Evolutionary conservation across 768 basidiomycete genomes (phyloP), one percentile per base, ranked within the genome.

Genomic region (Tulasnella sp.): DNA sequence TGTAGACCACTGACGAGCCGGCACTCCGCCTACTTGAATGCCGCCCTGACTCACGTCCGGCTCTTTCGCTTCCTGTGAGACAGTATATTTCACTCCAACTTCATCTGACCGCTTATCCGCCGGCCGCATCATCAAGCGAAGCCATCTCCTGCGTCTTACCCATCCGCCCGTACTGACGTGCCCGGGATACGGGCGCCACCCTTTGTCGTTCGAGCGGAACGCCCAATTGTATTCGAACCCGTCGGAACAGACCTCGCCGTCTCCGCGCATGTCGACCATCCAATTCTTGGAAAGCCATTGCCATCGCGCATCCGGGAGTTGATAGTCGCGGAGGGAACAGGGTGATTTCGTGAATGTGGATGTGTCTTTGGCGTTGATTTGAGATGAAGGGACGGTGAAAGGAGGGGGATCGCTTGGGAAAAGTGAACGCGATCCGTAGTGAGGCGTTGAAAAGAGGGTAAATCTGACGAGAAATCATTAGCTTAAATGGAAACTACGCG

Each of bases 201-300:
- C 69, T 50, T 78, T 75, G 31, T 72, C 69, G 15, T 38, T 38
- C 7, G 34, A 38, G 17, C 84, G 79, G 64, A 91, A 92, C 61
- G 73, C 68, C 80, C 84, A 87, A 67, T 88, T 90, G 71, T 90
- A 91, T 69, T 91, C 85, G 65, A 88, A 91, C 53, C 60, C 63
- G 21, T 61, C 55, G n/a, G 84, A 78, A 64, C 88, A 85, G 2
- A 88, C 83, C 65, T 84, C 78, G 52, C 85, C 85, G 64, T 85
- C 81, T 27, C 81, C 79, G 43, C 84, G 84, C 87, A 91, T 90
- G 72, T 91, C 88, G 60, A 90, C 80, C 85, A 90, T 85, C 87
- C 87, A 91, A 5, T 78, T 70, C 44, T 78, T 78, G 43, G 85
- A 87, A 1, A 88, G 80, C 87, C 87, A 91, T 53, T 72, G 77